Conservation (phyloP, 805 yeast genomes). For the Candida easanensis region DNA sequence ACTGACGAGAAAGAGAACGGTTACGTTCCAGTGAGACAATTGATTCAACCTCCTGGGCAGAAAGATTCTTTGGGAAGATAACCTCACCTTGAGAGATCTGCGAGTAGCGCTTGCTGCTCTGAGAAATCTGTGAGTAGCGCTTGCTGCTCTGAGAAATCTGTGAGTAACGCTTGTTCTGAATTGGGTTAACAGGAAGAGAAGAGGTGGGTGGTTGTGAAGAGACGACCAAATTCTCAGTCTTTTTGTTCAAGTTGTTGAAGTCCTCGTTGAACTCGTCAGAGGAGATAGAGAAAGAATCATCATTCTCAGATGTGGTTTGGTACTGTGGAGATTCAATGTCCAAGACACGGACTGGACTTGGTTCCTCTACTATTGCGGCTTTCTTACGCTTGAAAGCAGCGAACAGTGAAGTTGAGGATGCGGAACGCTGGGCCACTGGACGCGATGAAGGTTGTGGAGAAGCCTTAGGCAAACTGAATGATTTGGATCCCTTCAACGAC, state of each 20-base stretch:
- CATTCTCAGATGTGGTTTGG: neutral
- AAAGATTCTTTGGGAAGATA: slow-evolving; percentile 68
- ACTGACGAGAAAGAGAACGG: slow-evolving; percentile 49
- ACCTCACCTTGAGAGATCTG: slow-evolving; percentile 46
- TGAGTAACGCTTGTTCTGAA: slow-evolving; percentile 7
- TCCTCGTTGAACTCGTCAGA: slow-evolving; percentile 26
- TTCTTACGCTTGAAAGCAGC: slow-evolving; percentile 25
- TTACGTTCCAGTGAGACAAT: slow-evolving; percentile 68
- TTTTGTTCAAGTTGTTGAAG: slow-evolving; percentile 19
- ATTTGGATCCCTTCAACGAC: slow-evolving; percentile 15
- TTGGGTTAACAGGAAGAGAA: slow-evolving; percentile 1
- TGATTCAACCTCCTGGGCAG: slow-evolving; percentile 66
- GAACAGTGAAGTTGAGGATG: slow-evolving; percentile 26
- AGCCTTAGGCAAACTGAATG: slow-evolving; percentile 15
- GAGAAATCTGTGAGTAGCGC: slow-evolving; percentile 17
- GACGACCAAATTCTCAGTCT: neutral
- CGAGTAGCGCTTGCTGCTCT: slow-evolving; percentile 12
- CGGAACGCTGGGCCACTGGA: slow-evolving; percentile 21
- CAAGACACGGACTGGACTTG: neutral
- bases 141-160: slow-evolving; percentile 8
- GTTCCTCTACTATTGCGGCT: slow-evolving; percentile 1
- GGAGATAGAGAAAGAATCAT: slow-evolving; percentile 11
- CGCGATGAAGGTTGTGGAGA: slow-evolving; percentile 9
- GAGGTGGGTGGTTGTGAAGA: slow-evolving; percentile 2
- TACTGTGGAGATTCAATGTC: neutral